Evolutionary conservation across 345 rosid genomes (phyloP), one percentile per base, ranked within the genome.

Genomic region (Stellera chamaejasme): DNA sequence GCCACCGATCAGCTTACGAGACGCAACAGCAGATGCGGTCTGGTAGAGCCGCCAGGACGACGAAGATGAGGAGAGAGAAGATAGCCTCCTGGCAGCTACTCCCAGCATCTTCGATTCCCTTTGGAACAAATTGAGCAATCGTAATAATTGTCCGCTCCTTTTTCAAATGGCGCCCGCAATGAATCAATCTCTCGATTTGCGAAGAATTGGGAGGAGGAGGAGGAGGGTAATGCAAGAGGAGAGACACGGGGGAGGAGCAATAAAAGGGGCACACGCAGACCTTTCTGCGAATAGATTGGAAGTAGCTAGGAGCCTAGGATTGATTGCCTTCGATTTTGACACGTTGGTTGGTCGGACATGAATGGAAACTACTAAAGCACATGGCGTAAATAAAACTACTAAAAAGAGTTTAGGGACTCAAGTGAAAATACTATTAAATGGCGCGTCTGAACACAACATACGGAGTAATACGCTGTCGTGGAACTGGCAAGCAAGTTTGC

Each of bases 21-120:
- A 36, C 25, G 48, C 48, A 49, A 67, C 25, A 3, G 61, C 27
- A 14, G 72, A 39, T 19, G 69, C 56, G 49, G 62, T 63, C 45
- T 66, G 77, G 26, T 13, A 26, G 45, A 77, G 61, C 72, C 72
- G 65, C 79, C 75, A 69, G 39, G 73, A 46, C 6, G 69, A 58
- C n/a, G 77, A 52, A 3, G 61, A 55, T 46, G 76, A 71, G 4
- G 69, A 62, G 13, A 65, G 61, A 48, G 77, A 70, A 39, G 74
- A 66, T 41, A 82, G 67, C 74, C 82, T 76, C 71, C 77, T 72
- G 51, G 66, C 68, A 13, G 79, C 77, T 4, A 66, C 77, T 50
- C 84, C 59, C 68, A 79, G 61, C 87, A 82, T 81, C 55, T 63
- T 66, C 47, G 45, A 47, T 54, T 54, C 25, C 44, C 56, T 10